phyloP scores from a whole-genome alignment of 139 green algal species.

The Chlamydomonas asymmetrica region DNA sequence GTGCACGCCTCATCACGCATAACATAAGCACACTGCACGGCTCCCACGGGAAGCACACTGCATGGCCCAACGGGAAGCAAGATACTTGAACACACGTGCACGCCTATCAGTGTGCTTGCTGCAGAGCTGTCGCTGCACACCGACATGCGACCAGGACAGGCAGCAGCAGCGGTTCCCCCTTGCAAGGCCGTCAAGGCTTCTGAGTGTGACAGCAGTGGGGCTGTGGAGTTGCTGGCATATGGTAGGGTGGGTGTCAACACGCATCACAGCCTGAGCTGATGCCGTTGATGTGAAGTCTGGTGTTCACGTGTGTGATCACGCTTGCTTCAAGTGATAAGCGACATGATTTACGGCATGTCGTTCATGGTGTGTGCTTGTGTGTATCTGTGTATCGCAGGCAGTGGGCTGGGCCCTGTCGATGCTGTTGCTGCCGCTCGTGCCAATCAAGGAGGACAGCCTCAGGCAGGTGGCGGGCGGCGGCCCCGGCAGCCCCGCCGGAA shows the following conservation, averaged over 20 bases:
- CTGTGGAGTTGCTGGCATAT: too few species aligned
- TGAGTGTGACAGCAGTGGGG: too few species aligned
- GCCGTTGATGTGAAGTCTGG: background rate
- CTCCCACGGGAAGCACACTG: background rate
- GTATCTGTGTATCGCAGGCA: background rate
- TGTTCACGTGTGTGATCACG: background rate
- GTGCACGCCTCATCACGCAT: background rate
- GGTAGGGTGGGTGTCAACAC: too few species aligned
- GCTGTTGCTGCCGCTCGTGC: conserved; percentile 47
- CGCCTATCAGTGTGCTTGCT: too few species aligned
- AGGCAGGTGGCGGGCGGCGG: too few species aligned
- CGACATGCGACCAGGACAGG: too few species aligned
- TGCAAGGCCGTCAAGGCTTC: too few species aligned
- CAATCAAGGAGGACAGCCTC: conserved; percentile 21
- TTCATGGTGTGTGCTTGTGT: background rate
- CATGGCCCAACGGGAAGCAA: background rate
- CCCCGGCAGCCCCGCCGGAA: too few species aligned
- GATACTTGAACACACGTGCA: background rate
- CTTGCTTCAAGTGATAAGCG: background rate
- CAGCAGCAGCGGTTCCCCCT: too few species aligned
- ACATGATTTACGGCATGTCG: background rate
- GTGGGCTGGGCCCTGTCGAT: conserved; percentile 29
- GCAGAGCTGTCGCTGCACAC: too few species aligned
- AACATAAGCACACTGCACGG: background rate
- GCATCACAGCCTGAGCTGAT: background rate